Evolutionary conservation across 192 early-diverging fungal species (phyloP), one percentile per base, ranked within the genome.

Genomic region (Gigaspora rosea): DNA sequence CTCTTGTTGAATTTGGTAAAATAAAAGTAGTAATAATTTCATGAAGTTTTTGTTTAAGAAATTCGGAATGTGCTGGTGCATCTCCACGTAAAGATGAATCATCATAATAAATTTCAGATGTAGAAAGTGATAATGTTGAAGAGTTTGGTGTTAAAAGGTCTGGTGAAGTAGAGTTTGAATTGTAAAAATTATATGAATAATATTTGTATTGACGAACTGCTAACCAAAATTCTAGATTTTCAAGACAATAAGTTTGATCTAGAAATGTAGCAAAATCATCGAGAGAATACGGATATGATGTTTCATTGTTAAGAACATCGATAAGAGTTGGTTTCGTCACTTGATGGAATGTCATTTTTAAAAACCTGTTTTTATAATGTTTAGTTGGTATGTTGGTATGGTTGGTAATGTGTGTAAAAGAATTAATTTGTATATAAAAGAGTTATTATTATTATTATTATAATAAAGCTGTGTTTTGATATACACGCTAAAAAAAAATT

Each of bases 181-280:
- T 77, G 15, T 78, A 78, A 47, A 59, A 71, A 27, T 46, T 52
- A 57, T 35, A 32, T n/a, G 71, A 61, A 8, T 59, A 35, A 10
- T 51, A 59, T 36, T 80, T 74, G 50, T 82, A 82, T 52, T 59
- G 51, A 68, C 76, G 78, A 46, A 80, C 76, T 8, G 81, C 78
- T 33, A 75, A 50, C 70, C 72, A 82, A 22, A 82, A 82, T 6
- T 71, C 68, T 2, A 82, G 67, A 74, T 82, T 82, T 41, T 82
- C 82, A 13, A 78, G 7, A 52, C 79, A 82, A 59, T 80, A 80
- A 10, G 82, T 73, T 78, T 72, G 68, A 56, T 78, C 57, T 20
- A 83, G 59, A 20, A 77, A 81, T 12, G 71, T 68, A 18, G 73
- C 72, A 56, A 81, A 83, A 20, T 78, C 76, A 46, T 71, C 61